These are phyloP conservation scores for Tuber magnatum DNA, from an alignment of 495 filamentous ascomycete species.

Conservation along the genomic window DNA sequence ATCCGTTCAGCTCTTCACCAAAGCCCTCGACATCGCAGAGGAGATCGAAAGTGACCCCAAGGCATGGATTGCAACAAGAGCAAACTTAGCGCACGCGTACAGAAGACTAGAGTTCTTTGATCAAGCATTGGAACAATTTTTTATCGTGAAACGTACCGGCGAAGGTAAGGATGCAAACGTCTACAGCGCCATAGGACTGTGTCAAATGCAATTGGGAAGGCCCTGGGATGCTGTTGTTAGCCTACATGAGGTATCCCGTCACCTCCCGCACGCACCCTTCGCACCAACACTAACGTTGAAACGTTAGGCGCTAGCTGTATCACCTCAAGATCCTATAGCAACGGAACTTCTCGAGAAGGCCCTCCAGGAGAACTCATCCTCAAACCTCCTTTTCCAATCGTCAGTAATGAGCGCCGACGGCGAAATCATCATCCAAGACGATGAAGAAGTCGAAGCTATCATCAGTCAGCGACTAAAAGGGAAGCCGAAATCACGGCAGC, in stretches of 20 bases:
- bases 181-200: conserved; percentile 67
- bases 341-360: conserved; percentile 69
- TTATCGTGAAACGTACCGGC: conserved; percentile 64
- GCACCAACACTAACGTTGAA: conserved; percentile 41
- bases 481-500: conserved; percentile 25
- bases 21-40: conserved; percentile 66
- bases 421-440: conserved; percentile 35
- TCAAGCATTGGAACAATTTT: conserved; percentile 68
- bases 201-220: conserved; percentile 60
- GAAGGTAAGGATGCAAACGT: conserved; percentile 65
- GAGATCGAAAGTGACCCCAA: conserved; percentile 72
- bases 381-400: conserved; percentile 27
- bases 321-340: conserved; percentile 63
- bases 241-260: conserved; percentile 31
- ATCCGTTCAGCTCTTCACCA: conserved; percentile 64
- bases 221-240: conserved; percentile 60
- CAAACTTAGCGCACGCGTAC: conserved; percentile 82
- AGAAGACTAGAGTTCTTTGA: conserved; percentile 63
- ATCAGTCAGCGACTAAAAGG: conserved; percentile 26
- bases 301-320: conserved; percentile 67
- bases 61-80: conserved; percentile 79
- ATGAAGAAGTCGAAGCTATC: conserved; percentile 32
- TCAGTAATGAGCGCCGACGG: conserved; percentile 31
- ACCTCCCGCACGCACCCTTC: not conserved
- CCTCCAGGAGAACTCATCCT: conserved; percentile 58